Percentiles rank a stretch among this genome's conserved stretches.
Conservation (phyloP, 805 yeast genomes). For the Sporopachydermia quercuum region DNA sequence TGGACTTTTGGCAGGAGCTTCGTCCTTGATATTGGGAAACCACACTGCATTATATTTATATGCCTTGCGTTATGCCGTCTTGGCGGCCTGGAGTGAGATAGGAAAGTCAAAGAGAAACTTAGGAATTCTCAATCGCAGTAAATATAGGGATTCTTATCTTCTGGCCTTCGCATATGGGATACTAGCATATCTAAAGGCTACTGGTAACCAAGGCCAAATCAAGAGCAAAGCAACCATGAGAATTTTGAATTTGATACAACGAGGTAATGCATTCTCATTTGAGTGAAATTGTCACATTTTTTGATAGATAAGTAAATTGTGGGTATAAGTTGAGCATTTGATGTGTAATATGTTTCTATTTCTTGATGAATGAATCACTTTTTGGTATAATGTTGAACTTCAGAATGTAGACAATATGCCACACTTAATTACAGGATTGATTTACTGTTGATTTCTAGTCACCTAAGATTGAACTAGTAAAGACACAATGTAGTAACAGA, state of each 20-base stretch:
- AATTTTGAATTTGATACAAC: background rate
- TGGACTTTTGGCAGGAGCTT: slow-evolving; percentile 26
- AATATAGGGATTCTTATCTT: background rate
- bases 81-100: slow-evolving; percentile 1
- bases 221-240: background rate
- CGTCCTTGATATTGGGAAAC: slow-evolving; percentile 11
- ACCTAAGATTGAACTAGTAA: too few relatives aligned
- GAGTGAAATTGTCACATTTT: background rate
- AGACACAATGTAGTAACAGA: too few relatives aligned
- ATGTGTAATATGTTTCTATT: too few relatives aligned
- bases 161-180: background rate
- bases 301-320: too few relatives aligned
- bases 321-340: too few relatives aligned
- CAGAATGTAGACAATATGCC: too few relatives aligned
- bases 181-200: background rate
- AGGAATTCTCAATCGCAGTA: background rate
- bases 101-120: background rate
- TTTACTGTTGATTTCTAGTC: too few relatives aligned
- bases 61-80: background rate
- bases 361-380: too few relatives aligned
- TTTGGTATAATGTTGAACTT: too few relatives aligned
- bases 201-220: background rate
- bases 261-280: background rate
- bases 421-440: too few relatives aligned
- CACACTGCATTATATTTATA: background rate